Evolutionary conservation across 163 green algal genomes (phyloP).

Genomic region (Chlamydomonas reinhardtii): DNA sequence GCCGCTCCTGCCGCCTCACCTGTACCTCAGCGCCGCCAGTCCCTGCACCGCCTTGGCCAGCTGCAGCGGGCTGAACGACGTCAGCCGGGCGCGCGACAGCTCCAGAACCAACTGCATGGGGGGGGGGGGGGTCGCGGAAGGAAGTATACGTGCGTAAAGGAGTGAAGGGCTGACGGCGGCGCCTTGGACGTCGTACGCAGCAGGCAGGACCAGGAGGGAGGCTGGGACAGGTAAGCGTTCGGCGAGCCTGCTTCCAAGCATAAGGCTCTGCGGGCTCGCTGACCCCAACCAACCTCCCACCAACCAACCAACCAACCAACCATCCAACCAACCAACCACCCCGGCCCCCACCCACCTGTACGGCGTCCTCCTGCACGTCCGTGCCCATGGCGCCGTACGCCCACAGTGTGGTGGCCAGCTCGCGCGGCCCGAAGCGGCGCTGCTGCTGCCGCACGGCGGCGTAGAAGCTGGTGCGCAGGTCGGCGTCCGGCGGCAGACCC

Average conservation of each 20-base stretch:
- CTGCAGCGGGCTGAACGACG: background rate
- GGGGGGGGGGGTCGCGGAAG: background rate
- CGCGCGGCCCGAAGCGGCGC: slow-evolving; percentile 1
- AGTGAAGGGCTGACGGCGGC: background rate
- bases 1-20: background rate
- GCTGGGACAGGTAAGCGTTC: no score
- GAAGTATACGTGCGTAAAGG: background rate
- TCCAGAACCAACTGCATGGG: slow-evolving; percentile 11
- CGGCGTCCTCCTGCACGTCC: slow-evolving; percentile 34
- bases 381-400: slow-evolving; percentile 45
- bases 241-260: no score
- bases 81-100: background rate
- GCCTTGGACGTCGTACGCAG: background rate
- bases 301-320: background rate
- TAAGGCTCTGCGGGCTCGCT: no score
- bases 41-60: slow-evolving; percentile 32
- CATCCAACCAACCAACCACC: background rate
- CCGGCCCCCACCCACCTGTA: background rate
- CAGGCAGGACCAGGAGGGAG: no score
- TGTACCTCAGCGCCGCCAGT: slow-evolving; percentile 37
- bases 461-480: slow-evolving; percentile 10
- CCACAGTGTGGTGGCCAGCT: slow-evolving; percentile 32
- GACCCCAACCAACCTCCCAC: no score
- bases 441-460: background rate
- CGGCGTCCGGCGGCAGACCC: background rate